Percentiles rank a stretch among this genome's conserved stretches.
These are phyloP conservation scores for Cladosporium cucumerinum DNA, from an alignment of 2,329 filamentous ascomycete genomes.

Conservation along the genomic window DNA sequence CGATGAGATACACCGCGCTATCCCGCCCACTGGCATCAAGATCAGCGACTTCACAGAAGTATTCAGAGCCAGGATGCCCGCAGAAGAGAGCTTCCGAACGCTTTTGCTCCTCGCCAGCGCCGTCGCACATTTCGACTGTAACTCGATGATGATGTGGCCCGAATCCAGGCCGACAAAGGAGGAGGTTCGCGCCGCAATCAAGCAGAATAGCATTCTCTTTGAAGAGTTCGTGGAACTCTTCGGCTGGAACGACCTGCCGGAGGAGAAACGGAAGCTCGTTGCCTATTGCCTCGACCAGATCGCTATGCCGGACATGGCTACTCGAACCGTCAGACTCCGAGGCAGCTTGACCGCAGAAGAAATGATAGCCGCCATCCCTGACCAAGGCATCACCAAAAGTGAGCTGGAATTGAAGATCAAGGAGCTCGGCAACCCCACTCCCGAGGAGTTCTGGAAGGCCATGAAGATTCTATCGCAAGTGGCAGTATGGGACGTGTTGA, in stretches of 20 bases:
- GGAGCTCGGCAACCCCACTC: background rate
- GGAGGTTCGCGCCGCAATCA: background rate
- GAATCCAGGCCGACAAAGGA: background rate
- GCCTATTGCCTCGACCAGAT: background rate
- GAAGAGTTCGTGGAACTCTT: background rate
- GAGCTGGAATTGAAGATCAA: background rate
- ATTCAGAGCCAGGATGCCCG: background rate
- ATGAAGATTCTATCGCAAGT: background rate
- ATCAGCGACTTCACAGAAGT: background rate
- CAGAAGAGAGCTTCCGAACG: background rate
- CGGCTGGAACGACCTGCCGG: background rate
- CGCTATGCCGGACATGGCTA: background rate
- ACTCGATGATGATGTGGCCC: background rate
- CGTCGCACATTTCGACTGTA: background rate
- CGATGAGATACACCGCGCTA: background rate
- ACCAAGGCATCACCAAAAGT: background rate
- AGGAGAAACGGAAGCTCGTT: background rate
- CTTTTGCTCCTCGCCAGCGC: background rate
- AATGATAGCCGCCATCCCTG: background rate
- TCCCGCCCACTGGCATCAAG: background rate
- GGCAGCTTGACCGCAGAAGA: background rate
- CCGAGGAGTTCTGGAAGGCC: background rate
- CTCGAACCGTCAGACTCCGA: background rate
- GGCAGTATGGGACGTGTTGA: background rate
- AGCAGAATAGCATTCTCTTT: background rate